Conservation (phyloP, 208 protist genomes). For the Herpetomonas tarakana region DNA sequence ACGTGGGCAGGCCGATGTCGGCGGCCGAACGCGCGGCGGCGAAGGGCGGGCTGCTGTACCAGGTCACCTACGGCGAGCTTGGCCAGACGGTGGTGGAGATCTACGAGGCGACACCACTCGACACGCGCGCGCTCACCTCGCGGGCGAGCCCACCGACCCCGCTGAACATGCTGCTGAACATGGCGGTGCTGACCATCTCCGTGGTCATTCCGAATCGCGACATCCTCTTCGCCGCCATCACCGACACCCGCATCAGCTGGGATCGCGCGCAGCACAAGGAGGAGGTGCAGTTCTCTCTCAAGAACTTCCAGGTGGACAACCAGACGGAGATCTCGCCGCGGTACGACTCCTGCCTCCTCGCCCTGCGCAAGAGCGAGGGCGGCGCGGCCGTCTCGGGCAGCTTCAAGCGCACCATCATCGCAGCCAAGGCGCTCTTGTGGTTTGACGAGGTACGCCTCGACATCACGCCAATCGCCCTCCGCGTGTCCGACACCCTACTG, state of each 20-base stretch:
- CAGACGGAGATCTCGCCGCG: conserved; percentile 71
- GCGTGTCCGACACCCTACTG: conserved; percentile 79
- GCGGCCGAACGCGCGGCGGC: conserved; percentile 21
- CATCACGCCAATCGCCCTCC: conserved; percentile 66
- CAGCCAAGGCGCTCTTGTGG: conserved; percentile 54
- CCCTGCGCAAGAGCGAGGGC: conserved; percentile 41
- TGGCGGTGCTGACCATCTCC: conserved; percentile 58
- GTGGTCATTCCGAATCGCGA: conserved; percentile 59
- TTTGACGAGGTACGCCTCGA: conserved; percentile 79
- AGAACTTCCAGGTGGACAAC: conserved; percentile 89
- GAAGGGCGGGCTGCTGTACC: conserved; percentile 36
- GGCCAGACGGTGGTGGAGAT: conserved; percentile 72
- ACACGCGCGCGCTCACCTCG: conserved; percentile 13
- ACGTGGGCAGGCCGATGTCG: conserved; percentile 30
- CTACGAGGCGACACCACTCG: conserved; percentile 8
- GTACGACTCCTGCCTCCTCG: conserved; percentile 70
- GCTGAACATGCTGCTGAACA: conserved; percentile 58
- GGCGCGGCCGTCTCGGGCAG: conserved; percentile 44
- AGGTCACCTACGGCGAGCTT: conserved; percentile 39
- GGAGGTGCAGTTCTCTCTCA: conserved; percentile 51
- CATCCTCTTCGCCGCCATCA: conserved; percentile 65
- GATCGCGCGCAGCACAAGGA: conserved; percentile 45
- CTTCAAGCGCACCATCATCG: conserved; percentile 50
- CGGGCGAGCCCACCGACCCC: conserved; percentile 33
- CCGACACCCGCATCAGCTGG: conserved; percentile 64